Evolutionary conservation across 1,284 basidiomycete species (phyloP), one percentile per base, ranked within the genome.

Genomic region (Cutaneotrichosporon sp.): DNA sequence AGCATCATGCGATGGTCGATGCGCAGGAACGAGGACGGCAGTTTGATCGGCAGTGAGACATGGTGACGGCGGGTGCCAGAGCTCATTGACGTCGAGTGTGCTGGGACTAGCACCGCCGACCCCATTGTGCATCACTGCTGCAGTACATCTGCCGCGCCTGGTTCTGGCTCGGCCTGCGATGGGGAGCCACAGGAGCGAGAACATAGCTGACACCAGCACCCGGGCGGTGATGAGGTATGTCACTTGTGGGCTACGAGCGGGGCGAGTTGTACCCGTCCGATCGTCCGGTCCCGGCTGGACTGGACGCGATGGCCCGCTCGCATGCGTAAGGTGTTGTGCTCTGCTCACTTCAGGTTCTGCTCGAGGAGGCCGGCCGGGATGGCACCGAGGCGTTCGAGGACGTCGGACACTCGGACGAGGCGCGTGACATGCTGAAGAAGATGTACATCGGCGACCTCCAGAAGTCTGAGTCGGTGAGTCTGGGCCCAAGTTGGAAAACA

Each of bases 361-460:
- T 97, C 52, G 86, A 88, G 61, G 94, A 98, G 79, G 86, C 60
- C 68, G 71, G 86, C 65, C 85, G 87, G 71, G 93, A 98, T 75
- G 92, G 91, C 25, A 96, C 94, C 38, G 96, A 98, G 74, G 91
- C 94, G 11, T 99, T 98, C 69, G 96, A 98, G 78, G 96, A 98
- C 74, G 93, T 98, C 44, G 94, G 96, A 39, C 94, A 98, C 82
- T 97, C 93, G 16, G 96, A 98, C 69, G 96, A 98, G 76, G 96
- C 94, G 16, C 85, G 94, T 55, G 85, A 80, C n/a, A 82, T 96
- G 59, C 81, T 99, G 52, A 81, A 83, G 57, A 82, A 76, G 65
- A 80, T 93, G 83, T 75, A 82, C 49, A 78, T 92, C 46, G 90
- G 90, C 46, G 82, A 87, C 9, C 88, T 93, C 60, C 85, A 88